Evolutionary conservation across 2,329 filamentous ascomycete species (phyloP), one percentile per base, ranked within the genome.

Genomic region (Septoria petroselini): DNA sequence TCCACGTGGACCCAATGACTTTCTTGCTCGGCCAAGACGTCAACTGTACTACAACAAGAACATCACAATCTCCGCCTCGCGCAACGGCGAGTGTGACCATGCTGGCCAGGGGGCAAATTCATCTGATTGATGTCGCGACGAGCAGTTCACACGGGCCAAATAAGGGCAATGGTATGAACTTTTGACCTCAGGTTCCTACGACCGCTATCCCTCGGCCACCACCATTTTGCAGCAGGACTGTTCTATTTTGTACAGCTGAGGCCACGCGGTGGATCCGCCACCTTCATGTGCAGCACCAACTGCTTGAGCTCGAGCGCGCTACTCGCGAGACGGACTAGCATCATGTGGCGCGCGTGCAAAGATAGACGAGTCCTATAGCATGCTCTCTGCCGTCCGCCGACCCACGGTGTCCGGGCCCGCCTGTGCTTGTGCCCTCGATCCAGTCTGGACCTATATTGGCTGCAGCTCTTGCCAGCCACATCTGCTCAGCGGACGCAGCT

Each of bases 391-490:
- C 12, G 27, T 11, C 27, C 8, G 41, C 14, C 18, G 15, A n/a
- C 41, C 29, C 12, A 35, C 41, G 30, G 30, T 9, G 14, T 14
- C 21, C 41, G 25, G 40, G 8, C 31, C 23, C 23, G 7, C 17
- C 38, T 19, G 41, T 40, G 21, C 12, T 34, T 18, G 11, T 4
- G 23, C 23, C 23, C 5, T 27, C 23, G 9, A 5, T 27, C 7
- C 33, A 41, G 29, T 47, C 48, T 47, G 31, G 48, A 34, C 48
- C 29, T 15, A 21, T 37, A 19, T 15, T 5, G 38, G 43, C 37
- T 51, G 43, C 48, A 47, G 41, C 41, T 41, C 12, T 17, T 37
- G 17, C 19, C 48, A 40, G 48, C 48, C 42, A 47, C 42, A 18
- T 27, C n/a, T 30, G 18, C 41, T 45, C 34, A 25, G n/a, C 12